Conservation (phyloP, 345 rosid species). For the Salix viminalis region DNA sequence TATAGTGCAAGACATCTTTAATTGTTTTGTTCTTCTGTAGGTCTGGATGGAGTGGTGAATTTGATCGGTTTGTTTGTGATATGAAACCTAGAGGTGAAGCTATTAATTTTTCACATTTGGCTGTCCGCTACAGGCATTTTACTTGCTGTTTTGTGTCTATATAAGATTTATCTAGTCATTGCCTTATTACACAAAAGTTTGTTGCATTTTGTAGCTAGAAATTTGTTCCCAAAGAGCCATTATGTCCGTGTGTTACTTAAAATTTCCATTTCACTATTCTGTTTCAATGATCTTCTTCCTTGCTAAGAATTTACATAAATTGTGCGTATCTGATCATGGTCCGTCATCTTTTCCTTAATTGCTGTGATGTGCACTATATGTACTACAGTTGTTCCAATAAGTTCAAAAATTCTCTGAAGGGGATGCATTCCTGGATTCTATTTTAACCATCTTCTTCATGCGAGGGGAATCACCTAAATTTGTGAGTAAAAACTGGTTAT, state of each 20-base stretch:
- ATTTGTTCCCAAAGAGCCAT: not conserved
- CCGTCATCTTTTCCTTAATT: not conserved
- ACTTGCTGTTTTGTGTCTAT: not conserved
- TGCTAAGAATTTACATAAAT: not conserved
- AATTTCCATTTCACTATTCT: not conserved
- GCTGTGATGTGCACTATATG: not conserved
- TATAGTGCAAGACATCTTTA: slow-evolving; percentile 39
- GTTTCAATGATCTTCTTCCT: not conserved
- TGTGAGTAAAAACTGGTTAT: not conserved
- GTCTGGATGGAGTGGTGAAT: slow-evolving; percentile 36
- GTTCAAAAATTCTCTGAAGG: not conserved
- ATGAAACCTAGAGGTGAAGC: slow-evolving; percentile 27
- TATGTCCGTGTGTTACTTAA: not conserved
- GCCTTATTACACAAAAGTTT: not conserved
- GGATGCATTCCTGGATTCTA: not conserved
- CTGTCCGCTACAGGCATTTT: slow-evolving; percentile 8
- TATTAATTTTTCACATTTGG: slow-evolving; percentile 1
- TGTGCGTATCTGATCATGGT: not conserved
- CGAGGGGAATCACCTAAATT: not conserved
- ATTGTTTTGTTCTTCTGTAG: slow-evolving; percentile 39
- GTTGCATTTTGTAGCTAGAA: not conserved
- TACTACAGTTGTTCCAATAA: not conserved
- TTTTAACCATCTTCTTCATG: not conserved
- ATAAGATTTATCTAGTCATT: not conserved
- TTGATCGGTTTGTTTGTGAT: slow-evolving; percentile 48